phyloP scores from a whole-genome alignment of 176 grass and related monocot species.

The Musa itinerans region DNA sequence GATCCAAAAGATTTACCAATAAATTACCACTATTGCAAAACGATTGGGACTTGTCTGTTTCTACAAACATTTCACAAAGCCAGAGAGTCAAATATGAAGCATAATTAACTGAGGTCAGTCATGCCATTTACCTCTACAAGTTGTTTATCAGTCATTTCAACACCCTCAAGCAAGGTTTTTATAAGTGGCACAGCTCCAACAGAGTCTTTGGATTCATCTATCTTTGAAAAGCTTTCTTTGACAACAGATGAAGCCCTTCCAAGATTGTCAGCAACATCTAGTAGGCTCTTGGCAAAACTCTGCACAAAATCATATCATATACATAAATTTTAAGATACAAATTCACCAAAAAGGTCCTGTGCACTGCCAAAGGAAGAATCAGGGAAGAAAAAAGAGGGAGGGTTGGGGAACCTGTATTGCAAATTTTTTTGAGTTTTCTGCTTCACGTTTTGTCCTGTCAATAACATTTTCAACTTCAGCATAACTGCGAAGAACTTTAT shows the following conservation, averaged over 20 bases:
- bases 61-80: neutral
- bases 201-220: constrained; percentile 54
- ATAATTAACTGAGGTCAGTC: neutral
- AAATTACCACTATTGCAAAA: neutral
- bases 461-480: constrained; percentile 73
- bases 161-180: constrained; percentile 59
- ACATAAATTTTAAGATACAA: neutral
- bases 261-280: constrained; percentile 71
- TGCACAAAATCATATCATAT: constrained; percentile 13
- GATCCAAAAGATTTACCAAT: constrained; percentile 1
- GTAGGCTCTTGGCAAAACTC: constrained; percentile 55
- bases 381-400: neutral
- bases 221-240: constrained; percentile 59
- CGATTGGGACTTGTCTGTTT: neutral
- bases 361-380: neutral
- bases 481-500: constrained; percentile 62
- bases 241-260: constrained; percentile 51
- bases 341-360: neutral
- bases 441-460: constrained; percentile 51
- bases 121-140: constrained; percentile 37
- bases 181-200: constrained; percentile 47
- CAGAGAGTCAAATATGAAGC: neutral
- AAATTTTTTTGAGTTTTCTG: constrained; percentile 64
- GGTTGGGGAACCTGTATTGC: constrained; percentile 42
- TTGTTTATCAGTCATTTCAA: constrained; percentile 81